Base-by-base conservation (phyloP, 2,329 filamentous ascomycete genomes). In the Didymella lethalis region DNA sequence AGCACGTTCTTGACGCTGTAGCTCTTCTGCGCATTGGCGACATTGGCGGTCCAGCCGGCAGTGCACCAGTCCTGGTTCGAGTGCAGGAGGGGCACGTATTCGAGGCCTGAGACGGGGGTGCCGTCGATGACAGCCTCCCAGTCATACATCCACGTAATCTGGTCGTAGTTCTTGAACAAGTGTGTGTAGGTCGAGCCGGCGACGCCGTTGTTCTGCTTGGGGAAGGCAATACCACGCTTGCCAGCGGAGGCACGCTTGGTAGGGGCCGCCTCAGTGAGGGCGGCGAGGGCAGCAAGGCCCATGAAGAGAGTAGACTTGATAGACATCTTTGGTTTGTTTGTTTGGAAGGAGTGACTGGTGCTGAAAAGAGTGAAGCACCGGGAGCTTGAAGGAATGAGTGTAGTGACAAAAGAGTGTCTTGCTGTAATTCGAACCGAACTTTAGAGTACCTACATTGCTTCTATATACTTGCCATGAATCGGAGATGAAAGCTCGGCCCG, bases 81-180 rank as follows among this genome's bases (percentile, higher is more conserved):
- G 68, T 76, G 75, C 8, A 76, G 67, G 41, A 75, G 89, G 59
- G 90, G 90, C 38, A 90, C 83, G 77, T 82, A 93, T 75, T 85
- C 82, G 64, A 88, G 69, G 26, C 73, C 67, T 11, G 67, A 59
- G 52, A 80, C 75, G 31, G 78, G 77, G 47, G 77, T 72, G 43
- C 81, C 73, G 18, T 68, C 68, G 46, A 83, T 82, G 52, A 67
- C 64, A 10, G 68, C 70, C 54, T 80, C 86, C 89, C 89, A 92
- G 82, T 90, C 89, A 81, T 90, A 90, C 50, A 79, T 83, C 88
- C 88, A 91, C 25, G 76, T 75, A 68, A 86, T 80, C 59, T 83
- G 62, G 26, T 57, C 48, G 10, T 62, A 48, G 51, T 48, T 55
- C 16, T 62, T 46, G 57, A 74, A 72, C 26, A 62, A 44, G 8